phyloP scores from a whole-genome alignment of 176 grass and related monocot genomes.

The Melocanna baccifera region DNA sequence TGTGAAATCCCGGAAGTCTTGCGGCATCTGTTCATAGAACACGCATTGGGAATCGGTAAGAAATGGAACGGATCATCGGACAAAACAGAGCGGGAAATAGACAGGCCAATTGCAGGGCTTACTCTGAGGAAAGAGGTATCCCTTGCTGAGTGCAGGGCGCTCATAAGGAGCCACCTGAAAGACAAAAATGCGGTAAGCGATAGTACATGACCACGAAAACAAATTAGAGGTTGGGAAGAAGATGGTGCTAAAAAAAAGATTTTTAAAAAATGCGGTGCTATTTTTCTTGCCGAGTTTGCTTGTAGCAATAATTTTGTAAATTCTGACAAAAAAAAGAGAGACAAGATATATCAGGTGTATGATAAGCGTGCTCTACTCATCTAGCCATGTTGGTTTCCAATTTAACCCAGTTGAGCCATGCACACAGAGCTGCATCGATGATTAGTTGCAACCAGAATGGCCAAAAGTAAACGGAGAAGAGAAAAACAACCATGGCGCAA shows the following conservation, averaged over 20 bases:
- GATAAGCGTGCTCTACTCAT: not conserved
- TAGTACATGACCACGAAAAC: not conserved
- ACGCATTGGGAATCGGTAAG: conserved; percentile 7
- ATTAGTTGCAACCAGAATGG: too few relatives aligned
- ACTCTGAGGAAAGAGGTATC: conserved; percentile 90
- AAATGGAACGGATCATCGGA: not conserved
- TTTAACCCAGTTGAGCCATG: not conserved
- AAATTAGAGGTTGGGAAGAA: not conserved
- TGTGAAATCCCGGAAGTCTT: conserved; percentile 83
- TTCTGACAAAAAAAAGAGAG: not conserved
- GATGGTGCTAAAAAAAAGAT: not conserved
- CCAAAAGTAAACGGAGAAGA: not conserved
- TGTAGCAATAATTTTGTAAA: not conserved
- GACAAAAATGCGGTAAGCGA: not conserved
- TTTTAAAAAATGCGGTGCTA: not conserved
- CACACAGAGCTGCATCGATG: too few relatives aligned
- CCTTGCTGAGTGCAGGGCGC: conserved; percentile 97
- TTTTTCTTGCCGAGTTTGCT: not conserved
- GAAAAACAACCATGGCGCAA: not conserved
- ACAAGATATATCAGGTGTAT: not conserved
- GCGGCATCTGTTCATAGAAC: conserved; percentile 58
- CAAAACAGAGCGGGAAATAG: not conserved
- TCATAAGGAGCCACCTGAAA: conserved; percentile 95
- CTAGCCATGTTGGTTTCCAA: not conserved
- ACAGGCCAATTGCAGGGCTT: conserved; percentile 1